Conservation (phyloP, 352 stramenopile genomes). For the Phytophthora palmivora region DNA sequence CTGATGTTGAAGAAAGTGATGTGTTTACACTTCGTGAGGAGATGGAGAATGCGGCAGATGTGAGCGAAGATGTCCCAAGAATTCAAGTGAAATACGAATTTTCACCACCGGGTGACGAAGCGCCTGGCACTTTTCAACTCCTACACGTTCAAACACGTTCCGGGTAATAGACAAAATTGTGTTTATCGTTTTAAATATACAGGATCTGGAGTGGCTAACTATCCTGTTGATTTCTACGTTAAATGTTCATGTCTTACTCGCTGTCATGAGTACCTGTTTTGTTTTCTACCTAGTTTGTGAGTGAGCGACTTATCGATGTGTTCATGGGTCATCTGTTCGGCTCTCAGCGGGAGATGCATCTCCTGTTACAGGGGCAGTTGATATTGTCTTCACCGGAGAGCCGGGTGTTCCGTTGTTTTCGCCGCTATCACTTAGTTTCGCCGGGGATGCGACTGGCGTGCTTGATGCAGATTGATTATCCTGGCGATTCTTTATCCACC, state of each 20-base stretch:
- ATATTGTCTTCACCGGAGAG: slow-evolving; percentile 15
- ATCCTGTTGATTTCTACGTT: slow-evolving; percentile 38
- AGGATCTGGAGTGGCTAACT: slow-evolving; percentile 14
- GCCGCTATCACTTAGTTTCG: slow-evolving; percentile 18
- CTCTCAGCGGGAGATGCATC: slow-evolving; percentile 13
- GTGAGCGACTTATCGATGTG: slow-evolving; percentile 6
- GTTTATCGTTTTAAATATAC: slow-evolving; percentile 32
- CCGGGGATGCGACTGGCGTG: slow-evolving; percentile 30
- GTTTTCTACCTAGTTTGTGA: slow-evolving; percentile 30
- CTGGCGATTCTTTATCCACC: slow-evolving; percentile 67
- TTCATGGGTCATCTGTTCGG: slow-evolving; percentile 1
- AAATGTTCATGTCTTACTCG: slow-evolving; percentile 32
- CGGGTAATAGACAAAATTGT: slow-evolving; percentile 8
- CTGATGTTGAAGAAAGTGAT: slow-evolving; percentile 22
- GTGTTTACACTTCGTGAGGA: slow-evolving; percentile 48
- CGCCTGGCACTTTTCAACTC: slow-evolving; percentile 43
- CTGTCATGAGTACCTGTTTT: slow-evolving; percentile 11
- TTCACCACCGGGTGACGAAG: slow-evolving; percentile 18
- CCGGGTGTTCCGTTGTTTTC: slow-evolving; percentile 12
- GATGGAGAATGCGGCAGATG: slow-evolving; percentile 17
- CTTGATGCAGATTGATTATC: slow-evolving; percentile 32
- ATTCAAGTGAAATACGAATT: slow-evolving; percentile 47
- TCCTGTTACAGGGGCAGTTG: slow-evolving; percentile 8
- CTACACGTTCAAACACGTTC: slow-evolving; percentile 32
- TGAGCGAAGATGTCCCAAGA: slow-evolving; percentile 10